A percentile compares a stretch with the other conserved stretches of the same genome.
These are phyloP conservation scores for Coleophoma cylindrospora DNA, from an alignment of 2,329 filamentous ascomycete genomes.

Conservation along the genomic window DNA sequence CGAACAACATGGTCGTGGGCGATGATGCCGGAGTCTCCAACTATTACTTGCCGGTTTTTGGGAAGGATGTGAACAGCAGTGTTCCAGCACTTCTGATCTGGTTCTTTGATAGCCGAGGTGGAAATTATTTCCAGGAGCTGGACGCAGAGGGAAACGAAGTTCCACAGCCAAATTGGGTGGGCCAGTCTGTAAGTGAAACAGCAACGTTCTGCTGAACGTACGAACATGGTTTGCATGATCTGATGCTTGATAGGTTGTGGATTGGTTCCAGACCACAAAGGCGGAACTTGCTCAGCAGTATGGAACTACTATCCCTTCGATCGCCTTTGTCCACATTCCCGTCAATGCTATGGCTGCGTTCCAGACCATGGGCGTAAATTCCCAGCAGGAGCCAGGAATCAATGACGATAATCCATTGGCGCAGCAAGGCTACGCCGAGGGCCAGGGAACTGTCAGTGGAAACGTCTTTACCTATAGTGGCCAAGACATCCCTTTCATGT, in stretches of 20 bases:
- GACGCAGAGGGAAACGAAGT: conserved; percentile 16
- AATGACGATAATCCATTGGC: conserved; percentile 36
- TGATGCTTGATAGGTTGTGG: conserved; percentile 12
- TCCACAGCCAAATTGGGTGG: conserved; percentile 36
- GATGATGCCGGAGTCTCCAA: conserved; percentile 42
- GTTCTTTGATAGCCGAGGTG: conserved; percentile 68
- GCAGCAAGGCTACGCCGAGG: conserved; percentile 28
- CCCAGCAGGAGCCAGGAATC: conserved; percentile 38
- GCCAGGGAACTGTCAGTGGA: conserved; percentile 10
- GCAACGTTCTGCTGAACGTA: too few species aligned
- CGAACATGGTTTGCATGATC: too few species aligned
- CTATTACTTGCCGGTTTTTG: conserved; percentile 48
- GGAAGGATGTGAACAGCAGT: conserved; percentile 22
- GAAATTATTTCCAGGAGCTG: conserved; percentile 39
- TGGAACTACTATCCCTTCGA: conserved; percentile 35
- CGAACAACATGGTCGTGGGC: conserved; percentile 33
- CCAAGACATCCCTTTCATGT: conserved; percentile 58
- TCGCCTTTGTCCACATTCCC: conserved; percentile 53
- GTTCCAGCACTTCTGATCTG: conserved; percentile 50
- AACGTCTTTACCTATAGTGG: conserved; percentile 14
- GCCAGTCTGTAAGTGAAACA: conserved; percentile 26
- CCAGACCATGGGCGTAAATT: conserved; percentile 27
- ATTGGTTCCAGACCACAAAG: conserved; percentile 38
- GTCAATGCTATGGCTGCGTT: conserved; percentile 34
- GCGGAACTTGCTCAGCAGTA: conserved; percentile 23